phyloP scores from a whole-genome alignment of 1,139 yeast genomes.

The Lodderomyces orthopsilosis region DNA sequence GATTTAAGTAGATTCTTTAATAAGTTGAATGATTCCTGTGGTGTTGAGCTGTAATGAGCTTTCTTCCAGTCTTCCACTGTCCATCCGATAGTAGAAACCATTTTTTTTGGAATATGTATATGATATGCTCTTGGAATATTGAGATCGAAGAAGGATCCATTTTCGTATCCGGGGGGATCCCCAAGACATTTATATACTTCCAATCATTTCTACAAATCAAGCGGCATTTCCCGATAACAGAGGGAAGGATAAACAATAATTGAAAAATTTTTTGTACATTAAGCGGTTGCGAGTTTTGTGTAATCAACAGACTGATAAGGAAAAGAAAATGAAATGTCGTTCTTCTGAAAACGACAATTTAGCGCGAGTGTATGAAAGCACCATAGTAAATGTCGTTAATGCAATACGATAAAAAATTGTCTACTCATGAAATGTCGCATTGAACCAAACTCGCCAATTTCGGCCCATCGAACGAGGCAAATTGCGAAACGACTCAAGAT shows the following conservation, averaged over 20 bases:
- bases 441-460: neutral
- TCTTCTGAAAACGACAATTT: neutral
- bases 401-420: too few relatives aligned
- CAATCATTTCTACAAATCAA: neutral
- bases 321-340: neutral
- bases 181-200: neutral
- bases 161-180: neutral
- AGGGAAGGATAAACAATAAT: neutral
- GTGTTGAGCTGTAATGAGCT: constrained; percentile 63
- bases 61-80: constrained; percentile 60
- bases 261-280: neutral
- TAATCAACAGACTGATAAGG: neutral
- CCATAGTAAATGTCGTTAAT: neutral
- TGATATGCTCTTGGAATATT: neutral
- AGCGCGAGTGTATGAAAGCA: neutral
- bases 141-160: neutral
- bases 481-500: neutral
- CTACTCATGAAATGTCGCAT: neutral
- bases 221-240: neutral
- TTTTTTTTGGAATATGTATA: neutral
- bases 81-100: constrained; percentile 30
- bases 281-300: neutral
- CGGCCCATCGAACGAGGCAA: neutral
- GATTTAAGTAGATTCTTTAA: constrained; percentile 47
- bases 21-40: constrained; percentile 55